phyloP scores from a whole-genome alignment of 2,329 filamentous ascomycete species.

The Colletotrichum graminicola region DNA sequence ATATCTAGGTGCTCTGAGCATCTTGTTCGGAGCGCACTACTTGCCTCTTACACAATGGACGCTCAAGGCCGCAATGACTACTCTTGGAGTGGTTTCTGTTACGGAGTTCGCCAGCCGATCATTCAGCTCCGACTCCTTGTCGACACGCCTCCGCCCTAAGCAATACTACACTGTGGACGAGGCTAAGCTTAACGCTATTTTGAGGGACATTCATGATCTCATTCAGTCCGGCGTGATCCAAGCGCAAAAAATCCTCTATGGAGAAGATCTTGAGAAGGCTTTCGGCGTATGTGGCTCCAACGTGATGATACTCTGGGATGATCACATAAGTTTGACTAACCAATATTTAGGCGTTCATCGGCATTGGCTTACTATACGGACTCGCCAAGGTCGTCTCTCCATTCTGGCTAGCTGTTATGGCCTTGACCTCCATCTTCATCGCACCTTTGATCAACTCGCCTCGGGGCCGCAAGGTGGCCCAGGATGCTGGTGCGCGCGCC shows the following conservation, averaged over 20 bases:
- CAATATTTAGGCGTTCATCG: slow-evolving; percentile 10
- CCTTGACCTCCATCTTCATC: slow-evolving; percentile 18
- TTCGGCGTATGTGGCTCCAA: slow-evolving; percentile 12
- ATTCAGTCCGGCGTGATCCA: slow-evolving; percentile 21
- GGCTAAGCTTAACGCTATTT: slow-evolving; percentile 18
- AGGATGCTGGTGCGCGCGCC: slow-evolving; percentile 11
- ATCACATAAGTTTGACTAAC: background rate
- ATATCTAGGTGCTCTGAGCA: slow-evolving; percentile 17
- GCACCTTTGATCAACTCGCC: slow-evolving; percentile 24
- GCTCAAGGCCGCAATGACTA: slow-evolving; percentile 21
- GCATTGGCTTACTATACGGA: slow-evolving; percentile 6
- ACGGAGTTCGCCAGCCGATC: slow-evolving; percentile 28
- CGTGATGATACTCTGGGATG: background rate
- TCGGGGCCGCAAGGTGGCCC: slow-evolving; percentile 7
- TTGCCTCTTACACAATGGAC: slow-evolving; percentile 21
- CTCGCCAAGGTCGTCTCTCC: slow-evolving; percentile 12
- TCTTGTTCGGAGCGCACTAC: slow-evolving; percentile 27
- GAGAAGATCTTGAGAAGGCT: slow-evolving; percentile 22
- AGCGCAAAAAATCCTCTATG: slow-evolving; percentile 15
- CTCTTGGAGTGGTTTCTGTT: slow-evolving; percentile 26
- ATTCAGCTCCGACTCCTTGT: slow-evolving; percentile 18
- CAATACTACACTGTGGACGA: slow-evolving; percentile 15
- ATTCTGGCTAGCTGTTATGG: slow-evolving; percentile 24
- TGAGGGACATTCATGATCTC: slow-evolving; percentile 32
- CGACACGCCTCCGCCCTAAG: slow-evolving; percentile 20